A percentile compares a stretch with the other conserved stretches of the same genome.
These are phyloP conservation scores for Aureobasidium sp. DNA, from an alignment of 2,329 filamentous ascomycete species.

Conservation along the genomic window DNA sequence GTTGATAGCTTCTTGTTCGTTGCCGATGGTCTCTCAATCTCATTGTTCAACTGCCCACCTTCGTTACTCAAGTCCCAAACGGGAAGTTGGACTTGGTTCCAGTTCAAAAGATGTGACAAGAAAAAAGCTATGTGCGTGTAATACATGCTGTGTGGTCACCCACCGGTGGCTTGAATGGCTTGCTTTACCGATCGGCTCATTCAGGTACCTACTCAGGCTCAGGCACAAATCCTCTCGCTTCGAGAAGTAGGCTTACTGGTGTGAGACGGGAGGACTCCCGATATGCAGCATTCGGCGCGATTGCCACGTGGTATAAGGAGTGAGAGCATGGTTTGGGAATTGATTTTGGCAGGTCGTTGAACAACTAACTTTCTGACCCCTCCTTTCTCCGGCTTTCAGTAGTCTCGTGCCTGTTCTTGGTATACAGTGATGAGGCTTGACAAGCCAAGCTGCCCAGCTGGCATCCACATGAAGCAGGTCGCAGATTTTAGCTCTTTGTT, in stretches of 20 bases:
- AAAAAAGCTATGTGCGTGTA: not conserved
- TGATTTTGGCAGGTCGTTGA: not conserved
- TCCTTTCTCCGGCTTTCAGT: not conserved
- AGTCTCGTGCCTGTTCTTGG: not conserved
- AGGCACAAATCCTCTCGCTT: not conserved
- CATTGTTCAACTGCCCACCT: not conserved
- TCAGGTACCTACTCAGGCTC: not conserved
- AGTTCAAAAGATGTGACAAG: not conserved
- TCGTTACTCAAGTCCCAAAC: not conserved
- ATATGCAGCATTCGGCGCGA: conserved; percentile 5
- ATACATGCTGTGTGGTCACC: not conserved
- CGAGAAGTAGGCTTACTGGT: not conserved
- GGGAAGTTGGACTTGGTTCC: not conserved
- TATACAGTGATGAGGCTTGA: not conserved
- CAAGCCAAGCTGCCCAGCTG: not conserved
- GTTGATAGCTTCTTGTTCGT: not conserved
- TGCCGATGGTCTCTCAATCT: not conserved
- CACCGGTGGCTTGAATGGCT: not conserved
- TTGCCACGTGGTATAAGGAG: not conserved
- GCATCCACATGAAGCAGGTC: not conserved
- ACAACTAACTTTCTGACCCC: not conserved
- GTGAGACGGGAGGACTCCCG: not conserved
- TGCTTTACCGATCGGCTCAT: not conserved
- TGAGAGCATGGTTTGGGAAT: not conserved
- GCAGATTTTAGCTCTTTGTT: not conserved